Percentiles rank a stretch among this genome's conserved stretches.
These are phyloP conservation scores for Eucalyptus pumila DNA, from an alignment of 345 rosid species.

Conservation along the genomic window DNA sequence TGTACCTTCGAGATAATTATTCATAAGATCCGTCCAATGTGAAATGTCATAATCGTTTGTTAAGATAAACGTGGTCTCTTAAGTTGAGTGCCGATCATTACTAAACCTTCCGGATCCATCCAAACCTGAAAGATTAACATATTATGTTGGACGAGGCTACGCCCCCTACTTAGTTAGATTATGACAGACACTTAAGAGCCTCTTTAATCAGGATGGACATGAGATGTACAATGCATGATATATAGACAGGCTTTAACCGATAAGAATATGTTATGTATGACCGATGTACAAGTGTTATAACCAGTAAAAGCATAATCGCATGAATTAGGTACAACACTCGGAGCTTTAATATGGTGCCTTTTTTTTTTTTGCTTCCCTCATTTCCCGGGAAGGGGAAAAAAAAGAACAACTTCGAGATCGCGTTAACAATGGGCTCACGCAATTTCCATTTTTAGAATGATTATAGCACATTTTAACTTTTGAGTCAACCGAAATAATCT, in stretches of 20 bases:
- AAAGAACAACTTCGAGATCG: neutral
- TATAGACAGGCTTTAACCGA: neutral
- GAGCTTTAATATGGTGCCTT: neutral
- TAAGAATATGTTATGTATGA: neutral
- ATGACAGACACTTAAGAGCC: neutral
- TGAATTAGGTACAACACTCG: neutral
- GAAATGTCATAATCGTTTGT: neutral
- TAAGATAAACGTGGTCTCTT: neutral
- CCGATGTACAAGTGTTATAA: neutral
- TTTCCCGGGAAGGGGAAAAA: neutral
- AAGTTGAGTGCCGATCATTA: neutral
- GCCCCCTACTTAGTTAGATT: neutral
- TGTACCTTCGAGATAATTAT: neutral
- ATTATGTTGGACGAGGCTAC: neutral
- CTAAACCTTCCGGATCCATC: neutral
- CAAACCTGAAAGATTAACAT: neutral
- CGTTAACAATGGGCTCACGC: neutral
- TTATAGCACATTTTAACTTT: neutral
- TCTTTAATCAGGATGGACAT: neutral
- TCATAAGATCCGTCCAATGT: neutral
- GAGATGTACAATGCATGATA: neutral
- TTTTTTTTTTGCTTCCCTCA: neutral
- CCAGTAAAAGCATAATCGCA: neutral
- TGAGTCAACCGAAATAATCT: fast-evolving
- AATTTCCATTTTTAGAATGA: neutral